A percentile compares a stretch with the other conserved stretches of the same genome.
Conservation (phyloP, 2,329 filamentous ascomycete genomes). For the Pestalotiopsis fici region DNA sequence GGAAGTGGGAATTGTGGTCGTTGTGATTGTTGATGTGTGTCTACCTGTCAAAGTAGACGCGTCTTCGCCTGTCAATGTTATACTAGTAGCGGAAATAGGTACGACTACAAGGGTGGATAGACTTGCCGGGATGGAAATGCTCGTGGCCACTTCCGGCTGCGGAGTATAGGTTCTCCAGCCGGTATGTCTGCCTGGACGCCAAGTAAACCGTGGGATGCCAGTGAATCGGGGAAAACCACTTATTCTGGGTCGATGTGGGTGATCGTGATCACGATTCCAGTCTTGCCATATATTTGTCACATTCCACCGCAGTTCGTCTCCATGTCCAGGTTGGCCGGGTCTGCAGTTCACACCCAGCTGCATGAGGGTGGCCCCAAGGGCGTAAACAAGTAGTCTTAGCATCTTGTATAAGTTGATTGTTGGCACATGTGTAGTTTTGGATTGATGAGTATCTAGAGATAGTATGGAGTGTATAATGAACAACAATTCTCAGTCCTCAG, state of each 20-base stretch:
- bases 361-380: not conserved
- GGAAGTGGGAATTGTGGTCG: not conserved
- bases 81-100: not conserved
- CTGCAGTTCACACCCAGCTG: not conserved
- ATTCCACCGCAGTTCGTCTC: not conserved
- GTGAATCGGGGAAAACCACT: not conserved
- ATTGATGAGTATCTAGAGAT: not conserved
- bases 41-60: not conserved
- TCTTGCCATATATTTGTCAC: not conserved
- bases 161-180: not conserved
- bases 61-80: not conserved
- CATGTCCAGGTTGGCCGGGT: not conserved
- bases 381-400: not conserved
- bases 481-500: not conserved
- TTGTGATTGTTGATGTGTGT: not conserved
- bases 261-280: not conserved
- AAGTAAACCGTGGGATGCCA: not conserved
- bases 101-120: not conserved
- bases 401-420: not conserved
- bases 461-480: not conserved
- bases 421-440: not conserved
- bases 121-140: not conserved
- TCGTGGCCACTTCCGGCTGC: not conserved
- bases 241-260: not conserved
- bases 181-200: not conserved